Evolutionary conservation across 257 asterid species (phyloP).

Genomic region (Buddleja alternifolia): DNA sequence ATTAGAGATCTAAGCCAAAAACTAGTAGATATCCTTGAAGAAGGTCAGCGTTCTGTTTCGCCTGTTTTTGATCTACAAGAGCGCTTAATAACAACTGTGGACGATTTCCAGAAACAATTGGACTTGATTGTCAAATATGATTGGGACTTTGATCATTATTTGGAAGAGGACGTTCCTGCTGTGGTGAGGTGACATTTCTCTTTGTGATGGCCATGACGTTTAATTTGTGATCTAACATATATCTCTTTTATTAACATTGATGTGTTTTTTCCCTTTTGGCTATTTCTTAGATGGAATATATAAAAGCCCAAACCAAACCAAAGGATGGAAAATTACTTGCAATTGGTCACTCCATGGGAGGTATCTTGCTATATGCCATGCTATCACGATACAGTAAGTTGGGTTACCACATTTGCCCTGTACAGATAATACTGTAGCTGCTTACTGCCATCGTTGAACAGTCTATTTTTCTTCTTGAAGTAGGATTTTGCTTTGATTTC

Average conservation of each 20-base stretch:
- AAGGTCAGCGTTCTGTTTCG: slow-evolving; percentile 92
- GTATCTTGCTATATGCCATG: slow-evolving; percentile 91
- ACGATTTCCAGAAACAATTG: slow-evolving; percentile 93
- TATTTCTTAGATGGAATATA: slow-evolving; percentile 73
- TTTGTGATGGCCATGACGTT: slow-evolving; percentile 35
- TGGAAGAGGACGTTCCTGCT: slow-evolving; percentile 96
- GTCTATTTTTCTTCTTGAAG: background rate
- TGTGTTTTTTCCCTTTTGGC: slow-evolving; percentile 25
- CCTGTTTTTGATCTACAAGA: slow-evolving; percentile 83
- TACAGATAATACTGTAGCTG: slow-evolving; percentile 23
- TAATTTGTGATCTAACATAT: background rate
- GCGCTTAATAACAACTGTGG: slow-evolving; percentile 68
- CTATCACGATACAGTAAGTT: slow-evolving; percentile 81
- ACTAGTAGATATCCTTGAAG: slow-evolving; percentile 77
- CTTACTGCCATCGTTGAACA: background rate
- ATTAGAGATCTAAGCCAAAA: slow-evolving; percentile 77
- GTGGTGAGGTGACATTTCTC: slow-evolving; percentile 97
- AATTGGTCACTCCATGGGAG: slow-evolving; percentile 99
- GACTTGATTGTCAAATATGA: slow-evolving; percentile 88
- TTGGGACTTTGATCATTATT: slow-evolving; percentile 97
- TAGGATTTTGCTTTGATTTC: too few species aligned
- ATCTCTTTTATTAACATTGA: slow-evolving; percentile 11
- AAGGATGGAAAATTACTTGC: slow-evolving; percentile 86
- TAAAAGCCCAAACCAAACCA: slow-evolving; percentile 72
- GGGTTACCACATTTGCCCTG: background rate